Conservation (phyloP, 257 asterid species). For the Thymus mandschuricus region DNA sequence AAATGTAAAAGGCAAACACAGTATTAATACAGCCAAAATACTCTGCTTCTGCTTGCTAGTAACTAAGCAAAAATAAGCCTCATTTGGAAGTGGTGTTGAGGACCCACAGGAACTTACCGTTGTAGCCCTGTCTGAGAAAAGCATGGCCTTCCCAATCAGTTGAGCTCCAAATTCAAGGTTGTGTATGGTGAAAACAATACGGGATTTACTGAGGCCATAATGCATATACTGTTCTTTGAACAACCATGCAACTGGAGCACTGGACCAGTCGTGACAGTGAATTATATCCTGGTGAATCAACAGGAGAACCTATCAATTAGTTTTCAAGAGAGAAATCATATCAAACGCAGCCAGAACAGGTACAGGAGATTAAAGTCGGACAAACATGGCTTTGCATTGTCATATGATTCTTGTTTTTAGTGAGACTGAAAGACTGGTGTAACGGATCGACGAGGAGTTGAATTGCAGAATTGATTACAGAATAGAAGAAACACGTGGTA, state of each 20-base stretch:
- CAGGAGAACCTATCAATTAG: slow-evolving; percentile 26
- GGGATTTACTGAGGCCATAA: slow-evolving; percentile 87
- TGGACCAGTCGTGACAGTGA: slow-evolving; percentile 98
- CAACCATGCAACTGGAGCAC: slow-evolving; percentile 99
- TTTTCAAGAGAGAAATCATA: slow-evolving; percentile 9
- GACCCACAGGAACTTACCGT: slow-evolving; percentile 60
- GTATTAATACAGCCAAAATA: slow-evolving; percentile 2
- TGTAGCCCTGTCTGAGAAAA: slow-evolving; percentile 78
- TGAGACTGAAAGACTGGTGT: not conserved
- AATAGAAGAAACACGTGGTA: slow-evolving; percentile 10
- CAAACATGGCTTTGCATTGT: slow-evolving; percentile 19
- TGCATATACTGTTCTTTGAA: slow-evolving; percentile 85
- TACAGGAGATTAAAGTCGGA: slow-evolving; percentile 23
- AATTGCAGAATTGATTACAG: slow-evolving; percentile 5
- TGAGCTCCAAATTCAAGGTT: slow-evolving; percentile 93
- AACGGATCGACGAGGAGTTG: slow-evolving; percentile 13
- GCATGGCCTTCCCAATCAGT: slow-evolving; percentile 84
- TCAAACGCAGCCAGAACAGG: slow-evolving; percentile 21
- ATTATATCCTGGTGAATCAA: slow-evolving; percentile 72
- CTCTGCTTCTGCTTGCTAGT: slow-evolving; percentile 21
- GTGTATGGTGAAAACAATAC: slow-evolving; percentile 92
- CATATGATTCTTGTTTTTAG: not conserved
- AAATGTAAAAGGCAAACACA: slow-evolving; percentile 22
- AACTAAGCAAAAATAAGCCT: slow-evolving; percentile 25
- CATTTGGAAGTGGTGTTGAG: slow-evolving; percentile 3